These are phyloP conservation scores for Mycosarcoma mackinlayi DNA, from an alignment of 1,284 basidiomycete genomes.

Conservation along the genomic window DNA sequence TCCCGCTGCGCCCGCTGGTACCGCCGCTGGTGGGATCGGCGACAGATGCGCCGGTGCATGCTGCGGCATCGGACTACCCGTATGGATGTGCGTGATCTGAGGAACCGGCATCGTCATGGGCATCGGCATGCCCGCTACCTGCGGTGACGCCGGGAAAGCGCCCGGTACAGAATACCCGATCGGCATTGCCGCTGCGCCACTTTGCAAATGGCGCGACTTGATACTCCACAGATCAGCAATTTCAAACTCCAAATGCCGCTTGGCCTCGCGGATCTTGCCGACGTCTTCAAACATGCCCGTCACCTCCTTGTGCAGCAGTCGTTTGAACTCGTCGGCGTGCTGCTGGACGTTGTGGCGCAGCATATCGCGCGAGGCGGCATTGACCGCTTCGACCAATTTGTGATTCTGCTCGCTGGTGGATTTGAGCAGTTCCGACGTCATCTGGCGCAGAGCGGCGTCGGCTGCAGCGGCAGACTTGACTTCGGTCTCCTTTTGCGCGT, in stretches of 20 bases:
- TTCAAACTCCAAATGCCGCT: slow-evolving; percentile 54
- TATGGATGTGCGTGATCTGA: slow-evolving; percentile 20
- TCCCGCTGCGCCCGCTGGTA: background rate
- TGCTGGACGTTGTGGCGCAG: slow-evolving; percentile 49
- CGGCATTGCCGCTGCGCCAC: background rate
- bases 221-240: slow-evolving; percentile 61
- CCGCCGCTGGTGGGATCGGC: slow-evolving; percentile 18
- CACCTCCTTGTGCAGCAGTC: slow-evolving; percentile 49
- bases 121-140: slow-evolving; percentile 9
- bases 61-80: slow-evolving; percentile 10
- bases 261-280: slow-evolving; percentile 60
- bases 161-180: slow-evolving; percentile 30
- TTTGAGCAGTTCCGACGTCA: slow-evolving; percentile 49
- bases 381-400: slow-evolving; percentile 56
- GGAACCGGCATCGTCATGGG: slow-evolving; percentile 24
- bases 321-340: slow-evolving; percentile 60
- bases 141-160: slow-evolving; percentile 16
- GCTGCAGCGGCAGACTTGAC: slow-evolving; percentile 31
- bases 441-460: slow-evolving; percentile 49
- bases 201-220: slow-evolving; percentile 45
- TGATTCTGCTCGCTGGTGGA: slow-evolving; percentile 51
- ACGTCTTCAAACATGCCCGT: slow-evolving; percentile 62
- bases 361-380: slow-evolving; percentile 55
- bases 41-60: slow-evolving; percentile 23
- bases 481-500: slow-evolving; percentile 51